A percentile compares a stretch with the other conserved stretches of the same genome.
Conservation (phyloP, 148 eudicot species). For the Rhododendron williamsianum region DNA sequence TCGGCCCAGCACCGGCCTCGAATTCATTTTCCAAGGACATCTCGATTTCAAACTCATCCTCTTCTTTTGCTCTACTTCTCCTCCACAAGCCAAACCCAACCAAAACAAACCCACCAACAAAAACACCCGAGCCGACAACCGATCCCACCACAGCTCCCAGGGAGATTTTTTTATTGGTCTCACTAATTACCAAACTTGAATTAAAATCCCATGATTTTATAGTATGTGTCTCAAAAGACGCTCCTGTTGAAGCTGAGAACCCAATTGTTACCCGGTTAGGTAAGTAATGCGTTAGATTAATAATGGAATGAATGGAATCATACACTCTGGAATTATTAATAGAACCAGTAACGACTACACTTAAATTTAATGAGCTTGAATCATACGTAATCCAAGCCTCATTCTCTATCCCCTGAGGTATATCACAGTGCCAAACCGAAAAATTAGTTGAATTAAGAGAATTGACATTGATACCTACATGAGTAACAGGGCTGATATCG, state of each 20-base stretch:
- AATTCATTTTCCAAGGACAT: too few relatives aligned
- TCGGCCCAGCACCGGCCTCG: too few relatives aligned
- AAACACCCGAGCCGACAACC: too few relatives aligned
- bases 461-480: constrained; percentile 20
- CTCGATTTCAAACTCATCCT: too few relatives aligned
- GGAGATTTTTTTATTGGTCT: not conserved
- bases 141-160: not conserved
- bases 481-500: not conserved
- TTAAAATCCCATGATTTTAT: constrained; percentile 13
- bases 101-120: too few relatives aligned
- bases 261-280: not conserved
- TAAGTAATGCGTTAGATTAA: not conserved
- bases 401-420: not conserved
- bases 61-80: too few relatives aligned
- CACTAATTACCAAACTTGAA: not conserved
- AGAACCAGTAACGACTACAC: too few relatives aligned
- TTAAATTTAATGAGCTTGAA: too few relatives aligned
- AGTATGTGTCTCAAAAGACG: too few relatives aligned
- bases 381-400: not conserved
- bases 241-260: not conserved
- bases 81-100: too few relatives aligned
- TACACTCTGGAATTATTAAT: rapidly evolving
- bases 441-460: not conserved
- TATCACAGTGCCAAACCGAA: not conserved
- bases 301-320: too few relatives aligned